Evolutionary conservation across 352 stramenopile species (phyloP).

Genomic region (Phytophthora capsici): DNA sequence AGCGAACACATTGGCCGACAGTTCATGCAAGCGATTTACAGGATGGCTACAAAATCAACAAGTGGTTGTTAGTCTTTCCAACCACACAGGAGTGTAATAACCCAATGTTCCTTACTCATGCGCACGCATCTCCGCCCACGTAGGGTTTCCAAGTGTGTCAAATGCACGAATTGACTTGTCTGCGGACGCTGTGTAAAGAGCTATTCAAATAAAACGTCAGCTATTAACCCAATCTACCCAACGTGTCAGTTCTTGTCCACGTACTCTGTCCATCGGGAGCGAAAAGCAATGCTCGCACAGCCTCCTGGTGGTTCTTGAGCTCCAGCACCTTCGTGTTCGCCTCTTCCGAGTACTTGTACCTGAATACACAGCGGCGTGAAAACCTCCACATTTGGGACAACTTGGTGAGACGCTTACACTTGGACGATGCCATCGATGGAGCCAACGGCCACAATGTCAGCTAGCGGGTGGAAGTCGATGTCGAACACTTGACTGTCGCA

Average conservation of each 20-base stretch:
- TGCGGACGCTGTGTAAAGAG: conserved; percentile 76
- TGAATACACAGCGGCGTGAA: conserved; percentile 25
- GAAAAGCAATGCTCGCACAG: conserved; percentile 74
- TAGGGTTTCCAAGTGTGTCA: conserved; percentile 76
- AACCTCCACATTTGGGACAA: neutral
- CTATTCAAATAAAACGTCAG: conserved; percentile 40
- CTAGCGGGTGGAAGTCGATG: conserved; percentile 84
- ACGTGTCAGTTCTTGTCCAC: conserved; percentile 4
- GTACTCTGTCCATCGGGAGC: conserved; percentile 79
- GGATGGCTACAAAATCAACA: conserved; percentile 43
- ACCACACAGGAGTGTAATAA: neutral
- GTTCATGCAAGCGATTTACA: conserved; percentile 77
- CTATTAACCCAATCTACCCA: conserved; percentile 1
- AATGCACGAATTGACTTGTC: conserved; percentile 88
- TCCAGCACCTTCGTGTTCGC: conserved; percentile 73
- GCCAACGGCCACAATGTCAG: conserved; percentile 75
- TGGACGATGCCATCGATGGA: conserved; percentile 82
- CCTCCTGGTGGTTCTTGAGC: conserved; percentile 79
- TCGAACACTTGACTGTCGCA: conserved; percentile 83
- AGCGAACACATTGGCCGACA: conserved; percentile 74
- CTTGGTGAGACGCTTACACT: conserved; percentile 56
- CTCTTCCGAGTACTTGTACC: conserved; percentile 84
- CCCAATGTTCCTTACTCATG: conserved; percentile 60
- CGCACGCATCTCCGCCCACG: conserved; percentile 82
- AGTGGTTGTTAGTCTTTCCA: conserved; percentile 10